Evolutionary conservation across 495 filamentous ascomycete genomes (phyloP).

Genomic region (Letharia lupina): DNA sequence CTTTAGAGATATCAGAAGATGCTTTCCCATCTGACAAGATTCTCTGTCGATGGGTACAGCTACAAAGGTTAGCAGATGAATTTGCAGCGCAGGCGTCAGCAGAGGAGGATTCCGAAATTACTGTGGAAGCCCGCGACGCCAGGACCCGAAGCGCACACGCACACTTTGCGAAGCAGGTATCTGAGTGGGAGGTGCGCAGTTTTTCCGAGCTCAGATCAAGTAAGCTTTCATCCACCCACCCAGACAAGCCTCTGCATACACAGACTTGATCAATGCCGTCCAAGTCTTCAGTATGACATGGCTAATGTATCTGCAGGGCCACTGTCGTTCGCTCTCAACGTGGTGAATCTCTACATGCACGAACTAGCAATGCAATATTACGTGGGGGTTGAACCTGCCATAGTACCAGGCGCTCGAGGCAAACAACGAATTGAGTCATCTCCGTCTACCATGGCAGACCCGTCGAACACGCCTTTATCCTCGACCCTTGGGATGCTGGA

Average conservation of each 20-base stretch:
- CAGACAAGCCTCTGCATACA: conserved; percentile 25
- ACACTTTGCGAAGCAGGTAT: conserved; percentile 66
- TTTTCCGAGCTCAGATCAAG: conserved; percentile 33
- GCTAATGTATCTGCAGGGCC: conserved; percentile 12
- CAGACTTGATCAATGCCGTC: background rate
- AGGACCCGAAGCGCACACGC: conserved; percentile 68
- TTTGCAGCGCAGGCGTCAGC: conserved; percentile 25
- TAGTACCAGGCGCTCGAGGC: conserved; percentile 33
- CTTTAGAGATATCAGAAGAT: conserved; percentile 62
- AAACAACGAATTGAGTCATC: background rate
- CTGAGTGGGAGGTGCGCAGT: conserved; percentile 53
- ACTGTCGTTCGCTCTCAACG: conserved; percentile 21
- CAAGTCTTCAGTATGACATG: background rate
- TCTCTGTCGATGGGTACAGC: conserved; percentile 65
- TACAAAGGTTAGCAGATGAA: conserved; percentile 75
- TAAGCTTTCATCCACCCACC: conserved; percentile 23
- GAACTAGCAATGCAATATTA: conserved; percentile 77
- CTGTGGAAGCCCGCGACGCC: conserved; percentile 59
- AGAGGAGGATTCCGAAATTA: conserved; percentile 26
- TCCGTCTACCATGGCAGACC: background rate
- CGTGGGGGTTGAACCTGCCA: conserved; percentile 53
- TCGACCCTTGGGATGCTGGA: conserved; percentile 70
- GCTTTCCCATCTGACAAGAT: conserved; percentile 62
- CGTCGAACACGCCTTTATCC: conserved; percentile 51
- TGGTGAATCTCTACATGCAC: conserved; percentile 73